Conservation (phyloP, 345 rosid genomes). For the Sisymbrium irio region DNA sequence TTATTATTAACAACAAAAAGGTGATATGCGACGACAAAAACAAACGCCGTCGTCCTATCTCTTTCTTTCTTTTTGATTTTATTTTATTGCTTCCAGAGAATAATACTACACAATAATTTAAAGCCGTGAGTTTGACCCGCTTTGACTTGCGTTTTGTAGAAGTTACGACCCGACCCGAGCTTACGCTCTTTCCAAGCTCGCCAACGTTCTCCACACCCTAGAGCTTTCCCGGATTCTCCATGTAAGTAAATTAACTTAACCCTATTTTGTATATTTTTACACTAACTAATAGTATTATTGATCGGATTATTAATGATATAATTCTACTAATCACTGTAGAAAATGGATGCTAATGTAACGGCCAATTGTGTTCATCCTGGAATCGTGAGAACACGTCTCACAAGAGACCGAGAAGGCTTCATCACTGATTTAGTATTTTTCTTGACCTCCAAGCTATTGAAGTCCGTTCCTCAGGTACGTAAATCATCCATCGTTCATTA, state of each 20-base stretch:
- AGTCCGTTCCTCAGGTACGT: conserved; percentile 86
- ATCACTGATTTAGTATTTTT: conserved; percentile 74
- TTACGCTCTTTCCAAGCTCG: conserved; percentile 93
- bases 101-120: background rate
- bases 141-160: conserved; percentile 38
- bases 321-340: conserved; percentile 37
- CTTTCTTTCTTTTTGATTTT: background rate
- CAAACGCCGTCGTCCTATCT: conserved; percentile 37
- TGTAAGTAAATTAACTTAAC: conserved; percentile 7
- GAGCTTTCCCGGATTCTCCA: conserved; percentile 67
- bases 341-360: conserved; percentile 74
- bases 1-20: background rate
- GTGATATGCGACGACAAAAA: conserved; percentile 33
- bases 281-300: background rate
- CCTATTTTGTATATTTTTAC: background rate
- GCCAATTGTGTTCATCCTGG: conserved; percentile 96
- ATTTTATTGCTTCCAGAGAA: background rate
- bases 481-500: background rate
- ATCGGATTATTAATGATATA: background rate
- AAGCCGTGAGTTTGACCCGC: background rate
- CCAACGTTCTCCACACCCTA: conserved; percentile 81
- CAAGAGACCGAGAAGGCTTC: conserved; percentile 86
- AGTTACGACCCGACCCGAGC: conserved; percentile 85
- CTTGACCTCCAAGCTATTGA: conserved; percentile 76
- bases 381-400: conserved; percentile 82